These are phyloP conservation scores for Hymenoscyphus infarciens DNA, from an alignment of 2,329 filamentous ascomycete species.

Conservation along the genomic window DNA sequence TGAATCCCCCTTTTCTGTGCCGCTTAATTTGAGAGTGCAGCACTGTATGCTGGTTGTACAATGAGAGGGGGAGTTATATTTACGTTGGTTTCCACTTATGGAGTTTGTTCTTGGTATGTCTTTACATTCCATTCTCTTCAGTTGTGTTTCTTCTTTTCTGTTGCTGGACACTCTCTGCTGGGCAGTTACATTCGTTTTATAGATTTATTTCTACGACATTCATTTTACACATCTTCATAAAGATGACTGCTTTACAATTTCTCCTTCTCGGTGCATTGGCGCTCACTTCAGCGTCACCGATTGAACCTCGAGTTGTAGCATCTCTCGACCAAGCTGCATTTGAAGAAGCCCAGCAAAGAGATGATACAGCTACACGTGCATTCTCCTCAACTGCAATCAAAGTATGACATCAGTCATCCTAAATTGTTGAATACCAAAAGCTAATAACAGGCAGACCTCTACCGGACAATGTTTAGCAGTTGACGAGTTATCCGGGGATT, in stretches of 20 bases:
- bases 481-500: slow-evolving; percentile 44
- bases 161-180: slow-evolving; percentile 26
- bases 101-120: slow-evolving; percentile 3
- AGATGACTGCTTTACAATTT: slow-evolving; percentile 25
- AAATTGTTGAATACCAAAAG: not conserved
- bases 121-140: slow-evolving; percentile 11
- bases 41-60: not conserved
- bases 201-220: slow-evolving; percentile 7
- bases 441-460: slow-evolving; percentile 35
- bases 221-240: slow-evolving; percentile 1
- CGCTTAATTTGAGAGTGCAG: not conserved
- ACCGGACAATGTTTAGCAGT: slow-evolving; percentile 42
- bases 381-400: slow-evolving; percentile 41
- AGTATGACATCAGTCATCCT: slow-evolving; percentile 27
- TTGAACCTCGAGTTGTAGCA: slow-evolving; percentile 33
- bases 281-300: slow-evolving; percentile 26
- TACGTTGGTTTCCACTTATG: not conserved
- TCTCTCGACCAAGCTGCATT: slow-evolving; percentile 40
- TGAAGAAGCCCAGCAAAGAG: slow-evolving; percentile 42
- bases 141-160: slow-evolving; percentile 2
- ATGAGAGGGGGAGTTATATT: not conserved
- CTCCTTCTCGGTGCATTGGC: slow-evolving; percentile 24
- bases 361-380: slow-evolving; percentile 41
- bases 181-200: slow-evolving; percentile 24
- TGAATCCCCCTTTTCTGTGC: slow-evolving; percentile 13